Conservation (phyloP, 441 rosid genomes). For the Oxalis stricta region DNA sequence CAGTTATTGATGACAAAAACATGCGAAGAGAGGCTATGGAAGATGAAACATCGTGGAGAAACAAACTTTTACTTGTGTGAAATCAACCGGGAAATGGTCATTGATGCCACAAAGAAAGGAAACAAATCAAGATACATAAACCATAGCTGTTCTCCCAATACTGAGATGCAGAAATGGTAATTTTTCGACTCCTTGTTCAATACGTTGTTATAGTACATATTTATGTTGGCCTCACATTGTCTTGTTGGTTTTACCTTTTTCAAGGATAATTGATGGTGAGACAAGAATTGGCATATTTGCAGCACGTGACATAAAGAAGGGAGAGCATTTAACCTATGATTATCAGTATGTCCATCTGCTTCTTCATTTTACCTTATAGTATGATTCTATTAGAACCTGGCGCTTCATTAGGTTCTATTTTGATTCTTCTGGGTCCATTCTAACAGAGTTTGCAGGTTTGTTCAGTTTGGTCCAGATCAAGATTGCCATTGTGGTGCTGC, state of each 20-base stretch:
- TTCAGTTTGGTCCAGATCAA: conserved; percentile 99
- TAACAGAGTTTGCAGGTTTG: conserved; percentile 80
- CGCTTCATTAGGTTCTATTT: not conserved
- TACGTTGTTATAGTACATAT: conserved; percentile 1
- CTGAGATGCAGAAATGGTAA: conserved; percentile 99
- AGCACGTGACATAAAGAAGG: conserved; percentile 55
- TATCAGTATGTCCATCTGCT: conserved; percentile 58
- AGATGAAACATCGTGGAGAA: conserved; percentile 86
- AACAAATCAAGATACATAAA: conserved; percentile 95
- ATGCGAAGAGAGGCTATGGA: conserved; percentile 98
- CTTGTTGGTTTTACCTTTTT: conserved; percentile 5
- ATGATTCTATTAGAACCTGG: conserved; percentile 5
- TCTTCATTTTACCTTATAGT: not conserved
- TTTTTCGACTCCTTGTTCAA: conserved; percentile 10
- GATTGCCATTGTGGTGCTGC: conserved; percentile 90
- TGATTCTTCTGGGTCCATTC: conserved; percentile 17
- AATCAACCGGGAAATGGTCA: conserved; percentile 94
- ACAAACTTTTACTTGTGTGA: conserved; percentile 92
- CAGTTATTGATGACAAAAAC: conserved; percentile 97
- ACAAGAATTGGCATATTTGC: conserved; percentile 98
- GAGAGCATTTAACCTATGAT: conserved; percentile 94
- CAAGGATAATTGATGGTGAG: conserved; percentile 93
- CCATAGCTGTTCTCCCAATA: conserved; percentile 91
- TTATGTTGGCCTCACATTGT: conserved; percentile 6
- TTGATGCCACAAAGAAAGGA: conserved; percentile 95